Base-by-base conservation (phyloP, 805 yeast species). In the Jamesozyma piceae region DNA sequence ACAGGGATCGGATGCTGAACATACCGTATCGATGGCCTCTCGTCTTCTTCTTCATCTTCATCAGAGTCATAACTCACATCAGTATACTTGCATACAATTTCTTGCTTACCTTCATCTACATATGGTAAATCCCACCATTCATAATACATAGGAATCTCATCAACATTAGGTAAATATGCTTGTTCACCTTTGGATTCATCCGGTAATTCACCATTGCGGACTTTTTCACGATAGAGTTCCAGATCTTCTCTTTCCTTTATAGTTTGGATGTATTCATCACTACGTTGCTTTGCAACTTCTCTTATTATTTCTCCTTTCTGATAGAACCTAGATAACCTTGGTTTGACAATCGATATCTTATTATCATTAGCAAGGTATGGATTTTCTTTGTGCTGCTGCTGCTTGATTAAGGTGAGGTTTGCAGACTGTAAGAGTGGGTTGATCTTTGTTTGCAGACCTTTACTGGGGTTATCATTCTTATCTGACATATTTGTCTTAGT, bases 71-170 rank as follows among this genome's bases (percentile, higher is more conserved):
- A 37, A 18, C 34, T 37, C 9, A 19, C 5, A 28, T 19, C 28
- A 11, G 32, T 36, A 39, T 67, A 65, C 11, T 65, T 60, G 1
- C 63, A 65, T n/a, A 69, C 44, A 32, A 65, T 53, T 1, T 57
- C 57, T 49, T 74, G 71, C 33, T 17, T 17, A 2, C 55, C 55
- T 2, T 61, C 60, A 22, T 65, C 66, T 2, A 82, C 50, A 38
- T 76, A 74, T 2, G 76, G 76, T 42, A 63, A 58, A 63, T 90
- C 96, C 97, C 97, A 90, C 95, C 96, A 87, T 60, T 88, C 96
- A 2, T 79, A 62, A 15, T 14, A 35, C 2, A 44, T 47, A 0
- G 95, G 95, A 1, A 89, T 88, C 17, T 46, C 54, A 0, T 54
- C 44, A 5, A 37, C 36, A 0, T 65, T 65, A 41, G 64, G 60